Base-by-base conservation (phyloP, 805 yeast genomes). In the Debaryomyces hansenii region DNA sequence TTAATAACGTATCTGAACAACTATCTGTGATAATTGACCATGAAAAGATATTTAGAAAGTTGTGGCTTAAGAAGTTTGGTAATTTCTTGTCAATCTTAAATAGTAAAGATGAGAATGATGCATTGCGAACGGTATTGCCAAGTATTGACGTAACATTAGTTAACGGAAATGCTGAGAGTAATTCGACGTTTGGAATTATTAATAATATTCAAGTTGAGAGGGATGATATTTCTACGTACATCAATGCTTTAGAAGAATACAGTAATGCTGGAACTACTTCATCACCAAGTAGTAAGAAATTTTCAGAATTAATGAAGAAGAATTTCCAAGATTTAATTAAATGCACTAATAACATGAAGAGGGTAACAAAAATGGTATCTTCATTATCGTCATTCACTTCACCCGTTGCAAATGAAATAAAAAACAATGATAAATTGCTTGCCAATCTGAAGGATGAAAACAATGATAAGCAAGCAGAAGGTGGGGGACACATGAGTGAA, bases 41-140 rank as follows among this genome's bases (percentile, higher is more conserved):
- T 50, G 96, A 86, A 62, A 64, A 66, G 41, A 65, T 67, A 44
- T 73, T 72, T 45, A 75, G 90, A 54, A 67, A 70, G 7, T 73
- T 75, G 32, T 90, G 96, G 96, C 50, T 75, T 4, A 70, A 74
- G 43, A 84, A 81, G 44, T 86, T 86, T 56, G 80, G 86, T 4
- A 59, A 58, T 11, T 70, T 75, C 36, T 51, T 71, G 16, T 42
- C 51, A 11, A 53, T 61, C 15, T 45, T 72, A 29, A 48, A 49
- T 7, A 44, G 53, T 7, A 44, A 40, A 3, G 35, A 39, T 1
- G 42, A 50, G 24, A 34, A 49, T n/a, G 48, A 59, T 27, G 20
- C 44, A 18, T 57, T 56, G 35, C 7, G 35, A 8, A 28, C 11
- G 7, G 10, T 28, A 15, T 18, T 39, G 4, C 75, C 67, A 5